phyloP scores from a whole-genome alignment of 179 eudicot genomes.

The Beta lomatogona region DNA sequence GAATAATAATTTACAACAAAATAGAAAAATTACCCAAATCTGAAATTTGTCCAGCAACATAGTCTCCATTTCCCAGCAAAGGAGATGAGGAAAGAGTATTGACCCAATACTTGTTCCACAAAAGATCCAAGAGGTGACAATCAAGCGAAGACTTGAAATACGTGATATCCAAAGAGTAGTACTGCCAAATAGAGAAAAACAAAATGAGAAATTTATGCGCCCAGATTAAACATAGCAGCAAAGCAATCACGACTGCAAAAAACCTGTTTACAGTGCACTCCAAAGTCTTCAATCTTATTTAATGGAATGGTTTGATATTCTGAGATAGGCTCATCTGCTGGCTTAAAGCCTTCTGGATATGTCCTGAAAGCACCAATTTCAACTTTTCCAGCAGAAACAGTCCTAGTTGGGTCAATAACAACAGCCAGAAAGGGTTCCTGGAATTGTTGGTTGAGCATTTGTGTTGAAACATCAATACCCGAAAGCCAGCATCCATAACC shows the following conservation, averaged over 20 bases:
- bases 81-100: constrained; percentile 97
- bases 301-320: constrained; percentile 96
- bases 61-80: constrained; percentile 86
- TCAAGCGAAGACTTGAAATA: constrained; percentile 98
- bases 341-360: constrained; percentile 97
- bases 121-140: constrained; percentile 89
- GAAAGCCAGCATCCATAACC: constrained; percentile 99
- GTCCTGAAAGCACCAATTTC: constrained; percentile 98
- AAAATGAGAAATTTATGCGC: background rate
- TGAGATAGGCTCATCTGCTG: constrained; percentile 91
- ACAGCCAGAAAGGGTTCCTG: constrained; percentile 99
- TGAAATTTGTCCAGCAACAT: constrained; percentile 94
- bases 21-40: constrained; percentile 65
- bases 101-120: constrained; percentile 99
- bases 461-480: constrained; percentile 95
- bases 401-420: constrained; percentile 97
- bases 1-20: background rate
- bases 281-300: constrained; percentile 97
- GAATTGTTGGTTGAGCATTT: constrained; percentile 95
- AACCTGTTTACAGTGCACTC: constrained; percentile 98
- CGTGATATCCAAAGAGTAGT: constrained; percentile 88
- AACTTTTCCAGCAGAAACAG: constrained; percentile 98
- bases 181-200: constrained; percentile 49
- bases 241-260: background rate
- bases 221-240: background rate